Percentiles rank a stretch among this genome's conserved stretches.
Evolutionary conservation across 495 filamentous ascomycete species (phyloP).

Genomic region (Tirmania nivea): DNA sequence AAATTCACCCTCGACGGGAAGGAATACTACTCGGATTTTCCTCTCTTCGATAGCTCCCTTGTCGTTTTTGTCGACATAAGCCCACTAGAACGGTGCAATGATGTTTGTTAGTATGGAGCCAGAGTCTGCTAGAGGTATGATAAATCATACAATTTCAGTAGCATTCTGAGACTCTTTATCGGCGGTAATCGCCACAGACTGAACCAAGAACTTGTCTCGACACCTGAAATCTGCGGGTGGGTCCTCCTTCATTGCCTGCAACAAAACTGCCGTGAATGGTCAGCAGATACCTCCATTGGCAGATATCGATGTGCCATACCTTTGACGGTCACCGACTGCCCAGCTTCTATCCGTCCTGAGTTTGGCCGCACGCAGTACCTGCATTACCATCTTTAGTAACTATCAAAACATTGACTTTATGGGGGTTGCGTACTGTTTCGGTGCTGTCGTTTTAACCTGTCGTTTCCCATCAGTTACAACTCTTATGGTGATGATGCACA

Average conservation of each 20-base stretch:
- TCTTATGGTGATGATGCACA: neutral
- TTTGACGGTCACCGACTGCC: slow-evolving; percentile 73
- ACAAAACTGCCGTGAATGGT: slow-evolving; percentile 39
- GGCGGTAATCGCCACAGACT: slow-evolving; percentile 64
- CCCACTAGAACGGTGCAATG: slow-evolving; percentile 34
- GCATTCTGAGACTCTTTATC: slow-evolving; percentile 67
- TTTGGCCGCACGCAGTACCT: slow-evolving; percentile 98
- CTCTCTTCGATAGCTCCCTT: slow-evolving; percentile 66
- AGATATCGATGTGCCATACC: slow-evolving; percentile 32
- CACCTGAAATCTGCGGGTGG: slow-evolving; percentile 68
- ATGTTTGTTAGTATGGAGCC: slow-evolving; percentile 13
- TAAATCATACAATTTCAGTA: slow-evolving; percentile 47
- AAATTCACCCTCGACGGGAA: slow-evolving; percentile 36
- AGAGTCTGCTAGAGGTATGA: neutral
- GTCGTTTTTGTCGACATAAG: slow-evolving; percentile 48
- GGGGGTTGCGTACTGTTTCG: slow-evolving; percentile 63
- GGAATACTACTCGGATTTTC: slow-evolving; percentile 84
- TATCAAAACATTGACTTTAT: neutral
- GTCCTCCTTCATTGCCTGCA: slow-evolving; percentile 95
- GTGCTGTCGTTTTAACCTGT: slow-evolving; percentile 96
- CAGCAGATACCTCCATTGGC: slow-evolving; percentile 5
- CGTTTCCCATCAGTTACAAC: slow-evolving; percentile 4
- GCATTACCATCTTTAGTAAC: neutral
- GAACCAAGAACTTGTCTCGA: slow-evolving; percentile 94
- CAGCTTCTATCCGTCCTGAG: slow-evolving; percentile 80